Evolutionary conservation across 257 asterid species (phyloP), one percentile per base, ranked within the genome.

Genomic region (Rehmannia glutinosa): DNA sequence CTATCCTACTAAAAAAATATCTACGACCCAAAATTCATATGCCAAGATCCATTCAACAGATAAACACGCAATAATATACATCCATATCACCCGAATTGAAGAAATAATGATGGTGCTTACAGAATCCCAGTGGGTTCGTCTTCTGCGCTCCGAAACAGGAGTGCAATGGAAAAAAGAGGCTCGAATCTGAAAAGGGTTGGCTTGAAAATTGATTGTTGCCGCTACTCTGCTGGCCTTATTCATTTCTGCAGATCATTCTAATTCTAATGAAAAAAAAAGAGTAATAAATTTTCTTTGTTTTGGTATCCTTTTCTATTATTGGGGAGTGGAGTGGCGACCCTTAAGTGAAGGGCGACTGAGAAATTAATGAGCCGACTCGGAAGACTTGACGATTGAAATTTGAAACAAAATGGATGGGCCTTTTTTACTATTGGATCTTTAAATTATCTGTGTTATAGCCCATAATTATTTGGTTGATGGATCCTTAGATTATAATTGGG

Each of bases 81-180:
- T n/a, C n/a, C n/a, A n/a, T n/a, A n/a, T n/a, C n/a, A 35, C 28
- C 20, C 62, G 64, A 72, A 62, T 12, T 12, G 7, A 5, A 32
- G 39, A 42, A 70, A 39, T 24, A 15, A 15, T 28, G 57, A 45
- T 6, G 73, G 28, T 24, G 62, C 90, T 77, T 25, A 92, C 97
- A 27, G 81, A 50, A 75, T 87, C 85, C 95, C 92, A 86, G 39
- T 80, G 73, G 46, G 77, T 66, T 72, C 92, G 81, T 57, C 85
- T 82, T 63, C 68, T 81, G 66, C 97, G 93, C 76, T 92, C 97
- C 55, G 85, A 75, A 66, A 83, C 64, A 7, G 95, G 89, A 12
- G 89, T 75, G 64, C 84, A 77, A 75, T 92, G 97, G 57, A 92
- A 87, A 54, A 76, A 76, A 42, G 74, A 79, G 6, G 82, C 79